phyloP scores from a whole-genome alignment of 2,329 filamentous ascomycete species.

The Ceratocystiopsis brevicomis region DNA sequence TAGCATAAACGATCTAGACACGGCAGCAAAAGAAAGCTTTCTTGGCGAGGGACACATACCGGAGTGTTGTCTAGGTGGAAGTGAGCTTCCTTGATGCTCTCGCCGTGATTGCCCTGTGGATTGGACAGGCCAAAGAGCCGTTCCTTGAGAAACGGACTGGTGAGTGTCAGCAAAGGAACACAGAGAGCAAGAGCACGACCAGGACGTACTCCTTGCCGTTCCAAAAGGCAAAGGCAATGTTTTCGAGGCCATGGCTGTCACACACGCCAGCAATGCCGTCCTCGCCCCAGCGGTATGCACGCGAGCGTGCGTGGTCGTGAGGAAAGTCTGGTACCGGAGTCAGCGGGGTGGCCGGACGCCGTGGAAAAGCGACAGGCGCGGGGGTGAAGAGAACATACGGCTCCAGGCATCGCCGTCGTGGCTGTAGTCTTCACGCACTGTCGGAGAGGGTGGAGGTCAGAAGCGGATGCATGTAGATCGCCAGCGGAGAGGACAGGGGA shows the following conservation, averaged over 20 bases:
- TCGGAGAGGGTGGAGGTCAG: constrained; percentile 4
- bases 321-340: constrained; percentile 50
- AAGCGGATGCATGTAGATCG: background rate
- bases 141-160: constrained; percentile 80
- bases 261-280: constrained; percentile 90
- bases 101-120: constrained; percentile 90
- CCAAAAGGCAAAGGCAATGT: constrained; percentile 94
- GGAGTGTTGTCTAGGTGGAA: constrained; percentile 94
- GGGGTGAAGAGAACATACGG: constrained; percentile 38
- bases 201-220: constrained; percentile 73
- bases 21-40: constrained; percentile 12
- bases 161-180: constrained; percentile 12
- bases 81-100: constrained; percentile 91
- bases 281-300: constrained; percentile 88
- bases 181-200: constrained; percentile 14
- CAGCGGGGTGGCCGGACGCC: constrained; percentile 1
- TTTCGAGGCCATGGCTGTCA: constrained; percentile 77
- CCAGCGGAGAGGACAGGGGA: background rate
- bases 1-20: constrained; percentile 14
- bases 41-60: constrained; percentile 19
- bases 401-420: constrained; percentile 90
- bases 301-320: constrained; percentile 75
- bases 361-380: background rate
- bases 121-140: constrained; percentile 89
- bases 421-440: constrained; percentile 57